These are phyloP conservation scores for Colletotrichum sp. DNA, from an alignment of 2,329 filamentous ascomycete species.

Conservation along the genomic window DNA sequence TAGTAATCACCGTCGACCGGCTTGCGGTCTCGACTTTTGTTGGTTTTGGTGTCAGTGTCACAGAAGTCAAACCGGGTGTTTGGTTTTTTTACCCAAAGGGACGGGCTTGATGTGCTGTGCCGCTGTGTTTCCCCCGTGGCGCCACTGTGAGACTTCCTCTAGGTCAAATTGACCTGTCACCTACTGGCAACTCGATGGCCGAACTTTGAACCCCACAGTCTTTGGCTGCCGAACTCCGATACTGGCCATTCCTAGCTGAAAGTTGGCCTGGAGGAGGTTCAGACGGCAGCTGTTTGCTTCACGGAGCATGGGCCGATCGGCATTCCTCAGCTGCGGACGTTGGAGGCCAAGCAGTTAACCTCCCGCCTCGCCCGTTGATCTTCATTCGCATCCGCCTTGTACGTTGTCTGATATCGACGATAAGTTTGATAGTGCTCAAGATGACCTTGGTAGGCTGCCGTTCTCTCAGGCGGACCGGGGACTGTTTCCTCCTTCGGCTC, in stretches of 20 bases:
- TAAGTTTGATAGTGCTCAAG: neutral
- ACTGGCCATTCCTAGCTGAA: neutral
- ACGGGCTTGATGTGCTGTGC: neutral
- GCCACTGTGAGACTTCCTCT: neutral
- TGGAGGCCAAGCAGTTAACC: neutral
- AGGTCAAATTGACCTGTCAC: neutral
- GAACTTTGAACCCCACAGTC: neutral
- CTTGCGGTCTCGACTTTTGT: neutral
- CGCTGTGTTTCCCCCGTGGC: neutral
- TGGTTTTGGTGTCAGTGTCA: neutral
- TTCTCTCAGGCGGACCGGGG: neutral
- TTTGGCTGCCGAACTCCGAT: conserved; percentile 12
- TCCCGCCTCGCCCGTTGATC: neutral
- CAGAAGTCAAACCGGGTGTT: neutral
- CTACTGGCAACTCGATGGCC: neutral
- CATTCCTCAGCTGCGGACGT: neutral
- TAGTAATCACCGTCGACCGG: neutral
- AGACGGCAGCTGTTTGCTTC: neutral
- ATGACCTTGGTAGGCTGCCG: neutral
- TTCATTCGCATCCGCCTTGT: neutral
- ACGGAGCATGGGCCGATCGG: neutral
- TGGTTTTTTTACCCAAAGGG: neutral
- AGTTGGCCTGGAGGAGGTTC: neutral
- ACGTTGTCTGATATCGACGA: neutral
- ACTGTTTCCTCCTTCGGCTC: neutral